Base-by-base conservation (phyloP, 1,284 basidiomycete genomes). In the Sporisorium iseilematis-ciliati region DNA sequence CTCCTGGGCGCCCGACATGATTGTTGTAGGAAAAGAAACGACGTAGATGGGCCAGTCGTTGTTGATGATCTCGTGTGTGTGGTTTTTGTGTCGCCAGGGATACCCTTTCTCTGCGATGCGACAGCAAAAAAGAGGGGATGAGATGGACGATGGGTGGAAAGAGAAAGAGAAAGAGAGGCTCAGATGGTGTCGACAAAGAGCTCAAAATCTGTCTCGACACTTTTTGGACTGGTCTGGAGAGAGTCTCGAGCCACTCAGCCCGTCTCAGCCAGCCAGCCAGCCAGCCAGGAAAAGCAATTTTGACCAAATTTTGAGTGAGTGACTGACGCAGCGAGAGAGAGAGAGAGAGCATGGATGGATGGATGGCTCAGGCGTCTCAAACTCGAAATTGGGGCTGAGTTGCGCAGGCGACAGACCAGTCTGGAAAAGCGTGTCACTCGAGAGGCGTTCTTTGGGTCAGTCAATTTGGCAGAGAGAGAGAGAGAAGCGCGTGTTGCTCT, bases 151-250 rank as follows among this genome's bases (percentile, higher is more conserved):
- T 45, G 42, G 29, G 42, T 55, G 42, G 25, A 41, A 21, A 29
- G 38, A 53, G n/a, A n/a, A n/a, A n/a, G n/a, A n/a, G n/a, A n/a
- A 25, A 38, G 18, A 21, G 25, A 25, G 18, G 16, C 23, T 4
- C 42, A 38, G 35, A 38, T 38, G 35, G 35, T 38, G 35, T 38
- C 12, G 38, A 20, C 18, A 40, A 10, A 33, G 29, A 45, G 42
- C 41, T 55, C 53, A 43, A 55, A 45, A 91, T 48, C 46, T 48
- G 91, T 48, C 46, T 48, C 26, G 45, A 46, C 45, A 18, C 35
- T 26, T 46, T 46, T 14, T 46, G 23, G 45, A 16, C 45, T 46
- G 45, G 23, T 45, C 21, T 23, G 20, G 35, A 38, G 8, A 35
- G 14, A 38, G 35, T 48, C 46, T 6, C 10, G 25, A 29, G 26